These are phyloP conservation scores for Suillus hirtellus DNA, from an alignment of 768 basidiomycete species.

Conservation along the genomic window DNA sequence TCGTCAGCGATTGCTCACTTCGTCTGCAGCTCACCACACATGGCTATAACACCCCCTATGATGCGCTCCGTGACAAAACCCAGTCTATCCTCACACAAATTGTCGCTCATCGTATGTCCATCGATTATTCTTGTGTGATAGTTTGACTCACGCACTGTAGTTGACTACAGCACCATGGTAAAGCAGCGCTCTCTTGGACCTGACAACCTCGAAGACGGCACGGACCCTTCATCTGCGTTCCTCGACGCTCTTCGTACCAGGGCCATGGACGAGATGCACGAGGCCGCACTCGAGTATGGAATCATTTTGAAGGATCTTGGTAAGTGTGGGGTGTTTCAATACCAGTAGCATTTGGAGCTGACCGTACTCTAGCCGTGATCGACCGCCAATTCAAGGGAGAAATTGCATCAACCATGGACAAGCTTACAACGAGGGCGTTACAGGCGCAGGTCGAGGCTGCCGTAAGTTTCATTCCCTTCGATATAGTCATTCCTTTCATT, in stretches of 20 bases:
- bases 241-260: constrained; percentile 78
- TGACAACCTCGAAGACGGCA: constrained; percentile 70
- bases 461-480: constrained; percentile 38
- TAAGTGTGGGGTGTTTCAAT: constrained; percentile 27
- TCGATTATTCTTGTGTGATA: constrained; percentile 27
- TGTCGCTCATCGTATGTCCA: constrained; percentile 68
- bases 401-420: constrained; percentile 83
- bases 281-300: constrained; percentile 81
- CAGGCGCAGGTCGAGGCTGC: constrained; percentile 89
- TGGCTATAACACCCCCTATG: constrained; percentile 83
- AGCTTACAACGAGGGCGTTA: constrained; percentile 78
- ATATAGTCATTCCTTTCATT: not conserved
- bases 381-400: constrained; percentile 89
- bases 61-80: constrained; percentile 77
- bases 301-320: constrained; percentile 81
- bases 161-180: constrained; percentile 63
- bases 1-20: constrained; percentile 40
- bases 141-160: constrained; percentile 25
- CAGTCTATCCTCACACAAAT: constrained; percentile 88
- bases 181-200: constrained; percentile 81
- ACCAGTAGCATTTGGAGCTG: constrained; percentile 10
- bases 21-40: constrained; percentile 69
- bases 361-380: constrained; percentile 64
- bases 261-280: constrained; percentile 85
- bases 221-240: constrained; percentile 72